Percentiles rank a stretch among this genome's conserved stretches.
phyloP scores from a whole-genome alignment of 1,284 basidiomycete species.

The Lentinula novae-zelandiae region DNA sequence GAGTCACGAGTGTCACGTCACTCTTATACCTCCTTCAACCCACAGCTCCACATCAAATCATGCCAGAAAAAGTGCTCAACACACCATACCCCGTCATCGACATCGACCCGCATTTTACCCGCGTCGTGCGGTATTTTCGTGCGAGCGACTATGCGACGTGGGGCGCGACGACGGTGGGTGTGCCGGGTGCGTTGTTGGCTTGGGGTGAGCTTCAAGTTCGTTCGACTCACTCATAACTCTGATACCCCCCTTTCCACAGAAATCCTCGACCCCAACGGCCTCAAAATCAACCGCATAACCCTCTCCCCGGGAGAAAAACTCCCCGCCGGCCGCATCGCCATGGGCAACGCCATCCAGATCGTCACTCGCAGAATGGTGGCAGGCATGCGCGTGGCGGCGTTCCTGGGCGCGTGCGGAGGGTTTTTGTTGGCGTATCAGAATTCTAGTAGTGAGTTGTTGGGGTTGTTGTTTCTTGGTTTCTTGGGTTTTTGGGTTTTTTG shows the following conservation, averaged over 20 bases:
- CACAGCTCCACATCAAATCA: constrained; percentile 25
- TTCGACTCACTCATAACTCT: no score
- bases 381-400: constrained; percentile 29
- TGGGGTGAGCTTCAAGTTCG: constrained; percentile 51
- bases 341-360: constrained; percentile 29
- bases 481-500: no score
- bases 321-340: constrained; percentile 33
- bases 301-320: constrained; percentile 15
- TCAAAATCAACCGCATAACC: constrained; percentile 12
- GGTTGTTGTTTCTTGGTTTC: no score
- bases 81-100: constrained; percentile 86
- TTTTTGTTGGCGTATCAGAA: constrained; percentile 94
- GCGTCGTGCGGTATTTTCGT: constrained; percentile 90
- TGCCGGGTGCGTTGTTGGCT: constrained; percentile 71
- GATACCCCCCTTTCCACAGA: constrained; percentile 28
- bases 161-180: constrained; percentile 78
- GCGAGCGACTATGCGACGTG: constrained; percentile 85
- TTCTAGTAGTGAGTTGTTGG: constrained; percentile 65
- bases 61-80: constrained; percentile 70
- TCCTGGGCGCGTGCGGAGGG: constrained; percentile 80
- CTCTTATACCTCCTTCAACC: no score
- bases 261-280: constrained; percentile 37
- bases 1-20: no score
- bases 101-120: constrained; percentile 85
- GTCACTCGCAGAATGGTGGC: constrained; percentile 13